Conservation (phyloP, 768 basidiomycete genomes). For the Russula earlei region DNA sequence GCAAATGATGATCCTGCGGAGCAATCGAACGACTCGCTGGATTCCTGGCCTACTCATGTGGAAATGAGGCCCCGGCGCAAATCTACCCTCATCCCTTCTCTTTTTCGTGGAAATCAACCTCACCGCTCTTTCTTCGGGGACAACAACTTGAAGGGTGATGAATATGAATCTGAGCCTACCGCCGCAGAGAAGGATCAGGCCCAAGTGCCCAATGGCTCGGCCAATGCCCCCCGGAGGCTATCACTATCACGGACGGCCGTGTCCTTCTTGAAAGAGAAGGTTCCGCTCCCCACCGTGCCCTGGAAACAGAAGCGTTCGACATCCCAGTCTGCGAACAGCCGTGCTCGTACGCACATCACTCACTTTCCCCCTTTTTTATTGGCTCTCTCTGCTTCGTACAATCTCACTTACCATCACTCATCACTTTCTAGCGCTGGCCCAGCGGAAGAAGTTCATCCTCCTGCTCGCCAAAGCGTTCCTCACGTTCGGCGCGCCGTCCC, state of each 20-base stretch:
- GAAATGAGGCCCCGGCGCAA: slow-evolving; percentile 10
- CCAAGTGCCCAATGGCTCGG: not conserved
- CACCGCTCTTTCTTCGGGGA: slow-evolving; percentile 12
- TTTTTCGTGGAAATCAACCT: slow-evolving; percentile 8
- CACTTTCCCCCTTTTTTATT: not conserved
- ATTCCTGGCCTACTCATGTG: slow-evolving; percentile 13
- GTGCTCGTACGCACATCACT: not conserved
- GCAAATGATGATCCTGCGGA: not conserved
- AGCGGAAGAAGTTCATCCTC: slow-evolving; percentile 61
- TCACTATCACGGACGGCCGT: slow-evolving; percentile 9
- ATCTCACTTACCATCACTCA: no score
- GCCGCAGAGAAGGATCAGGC: not conserved
- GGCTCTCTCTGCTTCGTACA: no score
- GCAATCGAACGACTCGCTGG: not conserved
- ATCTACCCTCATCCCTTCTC: slow-evolving; percentile 11
- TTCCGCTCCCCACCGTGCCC: slow-evolving; percentile 2
- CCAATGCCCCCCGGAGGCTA: not conserved
- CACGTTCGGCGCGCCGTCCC: slow-evolving; percentile 90
- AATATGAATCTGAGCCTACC: not conserved
- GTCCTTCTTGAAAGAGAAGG: slow-evolving; percentile 4
- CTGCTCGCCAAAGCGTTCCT: slow-evolving; percentile 82
- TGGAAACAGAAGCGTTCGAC: slow-evolving; percentile 6
- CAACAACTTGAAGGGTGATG: not conserved
- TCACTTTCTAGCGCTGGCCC: not conserved
- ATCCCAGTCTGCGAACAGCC: slow-evolving; percentile 12